Evolutionary conservation across 257 asterid species (phyloP), one percentile per base, ranked within the genome.

Genomic region (Plantago ovata): DNA sequence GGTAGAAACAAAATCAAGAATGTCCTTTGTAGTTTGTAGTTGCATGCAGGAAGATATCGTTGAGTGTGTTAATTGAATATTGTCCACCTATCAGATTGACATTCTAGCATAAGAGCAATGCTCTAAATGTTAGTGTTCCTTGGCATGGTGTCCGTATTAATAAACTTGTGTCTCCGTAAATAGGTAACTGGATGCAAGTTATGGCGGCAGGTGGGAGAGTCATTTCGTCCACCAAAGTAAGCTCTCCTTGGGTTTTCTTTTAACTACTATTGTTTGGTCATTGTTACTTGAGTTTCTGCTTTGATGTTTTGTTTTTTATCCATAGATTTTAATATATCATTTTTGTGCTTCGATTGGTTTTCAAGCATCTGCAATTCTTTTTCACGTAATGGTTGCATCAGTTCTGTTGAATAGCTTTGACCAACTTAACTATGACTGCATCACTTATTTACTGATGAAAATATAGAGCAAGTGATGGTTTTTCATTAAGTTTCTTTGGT

Each of bases 121-220:
- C 15, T 11, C 10, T 44, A 24, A 28, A 32, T 66, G 22, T 24
- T 66, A n/a, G 41, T 39, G 10, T 58, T 42, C 8, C 13, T 3
- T 22, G 21, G 41, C 50, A 23, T 12, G 22, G 40, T 28, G 44
- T 44, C n/a, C 9, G 21, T 47, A 5, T 23, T 53, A 9, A 39
- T 48, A 20, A 55, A 54, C 13, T 32, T 57, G n/a, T 22, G 53
- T 46, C 33, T 46, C 16, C 23, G 33, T 51, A 38, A 48, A 52
- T 22, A 72, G 77, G 77, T 72, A 24, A 67, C 73, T 32, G 69
- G 63, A 32, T 38, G 62, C 39, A 72, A 72, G 61, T 53, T 72
- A 69, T 72, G 73, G 77, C 61, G 77, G 66, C 77, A 67, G 57
- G 77, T 72, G 14, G 77, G 77, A 57, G 73, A 72, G 69, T 67